Percentiles rank a stretch among this genome's conserved stretches.
Evolutionary conservation across 805 yeast species (phyloP).

Genomic region (Candida krabiensis): DNA sequence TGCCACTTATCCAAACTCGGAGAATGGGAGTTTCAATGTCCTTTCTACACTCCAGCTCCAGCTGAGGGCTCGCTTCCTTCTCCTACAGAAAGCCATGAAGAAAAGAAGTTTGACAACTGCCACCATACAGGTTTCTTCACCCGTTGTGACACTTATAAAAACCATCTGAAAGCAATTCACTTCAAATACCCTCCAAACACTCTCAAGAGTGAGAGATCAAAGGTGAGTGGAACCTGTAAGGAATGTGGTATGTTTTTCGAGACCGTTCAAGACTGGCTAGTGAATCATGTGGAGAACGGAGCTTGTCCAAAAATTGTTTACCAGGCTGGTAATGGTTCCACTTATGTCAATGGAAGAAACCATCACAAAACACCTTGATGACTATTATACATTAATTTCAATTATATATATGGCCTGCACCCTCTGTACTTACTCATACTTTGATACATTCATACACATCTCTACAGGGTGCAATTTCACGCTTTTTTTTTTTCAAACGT

Average conservation of each 20-base stretch:
- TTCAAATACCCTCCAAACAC: constrained; percentile 88
- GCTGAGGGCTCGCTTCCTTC: constrained; percentile 24
- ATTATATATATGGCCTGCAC: no score
- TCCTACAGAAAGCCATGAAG: constrained; percentile 8
- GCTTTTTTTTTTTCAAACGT: no score
- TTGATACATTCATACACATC: constrained; percentile 67
- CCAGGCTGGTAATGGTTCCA: background rate
- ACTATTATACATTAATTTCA: no score
- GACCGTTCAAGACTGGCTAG: constrained; percentile 79
- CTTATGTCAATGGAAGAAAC: background rate
- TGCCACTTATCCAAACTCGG: constrained; percentile 81
- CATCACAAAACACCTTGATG: background rate
- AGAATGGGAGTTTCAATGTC: constrained; percentile 72
- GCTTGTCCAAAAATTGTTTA: constrained; percentile 33
- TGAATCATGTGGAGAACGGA: constrained; percentile 62
- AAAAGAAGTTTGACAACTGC: constrained; percentile 37
- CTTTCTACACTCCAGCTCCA: constrained; percentile 51
- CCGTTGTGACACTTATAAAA: constrained; percentile 88
- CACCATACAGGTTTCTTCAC: constrained; percentile 85
- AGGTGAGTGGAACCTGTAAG: constrained; percentile 72
- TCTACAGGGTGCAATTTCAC: no score
- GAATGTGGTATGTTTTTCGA: constrained; percentile 67
- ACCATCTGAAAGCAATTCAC: constrained; percentile 87
- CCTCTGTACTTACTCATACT: no score
- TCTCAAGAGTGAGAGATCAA: constrained; percentile 68